A percentile compares a stretch with the other conserved stretches of the same genome.
phyloP scores from a whole-genome alignment of 2,329 filamentous ascomycete genomes.

The Emergomyces orientalis region DNA sequence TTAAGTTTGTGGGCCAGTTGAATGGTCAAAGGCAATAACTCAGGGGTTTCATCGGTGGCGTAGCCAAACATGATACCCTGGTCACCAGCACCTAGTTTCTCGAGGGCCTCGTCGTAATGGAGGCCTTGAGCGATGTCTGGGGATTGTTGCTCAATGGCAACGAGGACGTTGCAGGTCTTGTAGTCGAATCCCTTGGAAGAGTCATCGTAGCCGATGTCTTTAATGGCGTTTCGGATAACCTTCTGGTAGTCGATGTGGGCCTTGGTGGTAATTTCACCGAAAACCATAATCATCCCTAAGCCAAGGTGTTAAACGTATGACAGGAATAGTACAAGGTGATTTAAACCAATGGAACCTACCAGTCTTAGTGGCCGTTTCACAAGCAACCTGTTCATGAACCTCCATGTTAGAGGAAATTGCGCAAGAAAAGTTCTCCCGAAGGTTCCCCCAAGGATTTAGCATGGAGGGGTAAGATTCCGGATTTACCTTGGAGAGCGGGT shows the following conservation, averaged over 20 bases:
- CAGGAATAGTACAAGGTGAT: slow-evolving; percentile 6
- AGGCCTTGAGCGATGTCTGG: slow-evolving; percentile 98
- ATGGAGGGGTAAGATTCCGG: slow-evolving; percentile 10
- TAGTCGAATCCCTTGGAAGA: slow-evolving; percentile 98
- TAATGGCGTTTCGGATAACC: slow-evolving; percentile 86
- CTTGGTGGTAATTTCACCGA: slow-evolving; percentile 98
- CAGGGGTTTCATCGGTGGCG: slow-evolving; percentile 97
- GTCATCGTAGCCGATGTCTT: slow-evolving; percentile 97
- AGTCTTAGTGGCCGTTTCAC: slow-evolving; percentile 99
- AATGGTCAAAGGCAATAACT: slow-evolving; percentile 89
- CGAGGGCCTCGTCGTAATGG: slow-evolving; percentile 92
- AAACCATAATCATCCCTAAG: slow-evolving; percentile 83
- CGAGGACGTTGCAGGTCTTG: slow-evolving; percentile 98
- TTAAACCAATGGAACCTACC: slow-evolving; percentile 44
- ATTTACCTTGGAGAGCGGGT: slow-evolving; percentile 82
- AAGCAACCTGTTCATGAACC: slow-evolving; percentile 54
- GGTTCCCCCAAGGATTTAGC: slow-evolving; percentile 7
- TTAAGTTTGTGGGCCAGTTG: slow-evolving; percentile 96
- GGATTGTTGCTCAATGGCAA: slow-evolving; percentile 98
- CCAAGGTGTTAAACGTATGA: slow-evolving; percentile 11
- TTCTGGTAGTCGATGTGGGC: slow-evolving; percentile 95
- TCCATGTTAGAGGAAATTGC: slow-evolving; percentile 5
- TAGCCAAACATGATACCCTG: slow-evolving; percentile 99
- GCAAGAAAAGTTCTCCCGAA: not conserved
- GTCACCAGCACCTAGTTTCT: slow-evolving; percentile 97